phyloP scores from a whole-genome alignment of 148 eudicot species.

The Suaeda aralocaspica region DNA sequence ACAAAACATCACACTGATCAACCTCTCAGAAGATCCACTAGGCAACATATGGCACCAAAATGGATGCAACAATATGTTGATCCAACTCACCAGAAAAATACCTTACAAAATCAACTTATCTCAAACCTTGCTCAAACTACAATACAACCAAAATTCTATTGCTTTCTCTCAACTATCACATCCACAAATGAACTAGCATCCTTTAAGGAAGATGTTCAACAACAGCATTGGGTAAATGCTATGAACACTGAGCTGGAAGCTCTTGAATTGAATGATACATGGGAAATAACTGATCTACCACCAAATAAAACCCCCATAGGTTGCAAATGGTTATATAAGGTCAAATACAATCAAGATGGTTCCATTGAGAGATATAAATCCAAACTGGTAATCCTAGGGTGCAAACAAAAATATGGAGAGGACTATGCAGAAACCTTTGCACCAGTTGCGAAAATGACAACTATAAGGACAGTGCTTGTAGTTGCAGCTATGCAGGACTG shows the following conservation, averaged over 20 bases:
- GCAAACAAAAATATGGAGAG: too few species aligned
- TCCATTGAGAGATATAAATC: neutral
- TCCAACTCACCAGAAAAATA: neutral
- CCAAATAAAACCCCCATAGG: neutral
- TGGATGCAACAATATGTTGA: neutral
- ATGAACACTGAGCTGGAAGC: neutral
- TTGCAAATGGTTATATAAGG: neutral
- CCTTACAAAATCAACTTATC: too few species aligned
- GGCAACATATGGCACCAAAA: neutral
- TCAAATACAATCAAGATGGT: neutral
- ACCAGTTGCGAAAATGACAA: neutral
- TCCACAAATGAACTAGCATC: neutral
- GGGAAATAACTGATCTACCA: neutral
- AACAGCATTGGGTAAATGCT: neutral
- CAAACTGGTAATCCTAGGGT: too few species aligned
- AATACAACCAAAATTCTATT: neutral
- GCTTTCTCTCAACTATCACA: neutral
- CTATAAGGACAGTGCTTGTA: neutral
- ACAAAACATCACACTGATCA: neutral
- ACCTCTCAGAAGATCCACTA: neutral
- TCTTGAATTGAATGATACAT: neutral
- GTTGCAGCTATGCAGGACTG: neutral
- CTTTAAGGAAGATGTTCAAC: neutral
- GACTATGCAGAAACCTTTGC: too few species aligned
- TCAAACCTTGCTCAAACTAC: neutral